Percentiles rank a stretch among this genome's conserved stretches.
Conservation (phyloP, 306 rosid species). For the Cicer chorassanicum region DNA sequence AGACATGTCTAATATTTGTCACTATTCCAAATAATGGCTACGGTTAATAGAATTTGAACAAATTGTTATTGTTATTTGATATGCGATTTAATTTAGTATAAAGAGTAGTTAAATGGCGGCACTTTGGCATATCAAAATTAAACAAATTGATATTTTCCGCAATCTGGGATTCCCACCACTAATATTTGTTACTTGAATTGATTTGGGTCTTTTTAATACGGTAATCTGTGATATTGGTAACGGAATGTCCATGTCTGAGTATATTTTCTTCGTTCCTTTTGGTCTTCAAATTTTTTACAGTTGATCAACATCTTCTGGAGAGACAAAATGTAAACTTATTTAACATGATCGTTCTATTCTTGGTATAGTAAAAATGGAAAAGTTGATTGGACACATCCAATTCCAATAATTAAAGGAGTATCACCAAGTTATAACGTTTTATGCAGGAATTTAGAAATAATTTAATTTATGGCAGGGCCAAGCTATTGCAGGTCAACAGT, state of each 20-base stretch:
- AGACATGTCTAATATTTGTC: conserved; percentile 2
- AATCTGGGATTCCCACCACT: not conserved
- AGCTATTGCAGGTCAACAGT: conserved; percentile 50
- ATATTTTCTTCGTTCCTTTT: conserved; percentile 8
- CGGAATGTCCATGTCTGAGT: conserved; percentile 1
- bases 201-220: not conserved
- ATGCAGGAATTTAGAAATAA: conserved; percentile 64
- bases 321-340: not conserved
- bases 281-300: not conserved
- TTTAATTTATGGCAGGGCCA: conserved; percentile 77
- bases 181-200: conserved; percentile 14
- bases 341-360: not conserved
- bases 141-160: not conserved
- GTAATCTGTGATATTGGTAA: not conserved
- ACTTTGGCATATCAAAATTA: not conserved
- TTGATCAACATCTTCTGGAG: conserved; percentile 8
- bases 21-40: not conserved
- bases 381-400: conserved; percentile 8
- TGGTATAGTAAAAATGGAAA: not conserved
- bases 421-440: conserved; percentile 55
- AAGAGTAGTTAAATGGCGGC: not conserved
- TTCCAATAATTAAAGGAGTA: conserved; percentile 37
- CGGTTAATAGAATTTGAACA: not conserved
- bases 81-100: not conserved
- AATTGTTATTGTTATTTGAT: not conserved